A percentile compares a stretch with the other conserved stretches of the same genome.
Evolutionary conservation across 2,329 filamentous ascomycete species (phyloP).

Genomic region (Cytospora piceae): DNA sequence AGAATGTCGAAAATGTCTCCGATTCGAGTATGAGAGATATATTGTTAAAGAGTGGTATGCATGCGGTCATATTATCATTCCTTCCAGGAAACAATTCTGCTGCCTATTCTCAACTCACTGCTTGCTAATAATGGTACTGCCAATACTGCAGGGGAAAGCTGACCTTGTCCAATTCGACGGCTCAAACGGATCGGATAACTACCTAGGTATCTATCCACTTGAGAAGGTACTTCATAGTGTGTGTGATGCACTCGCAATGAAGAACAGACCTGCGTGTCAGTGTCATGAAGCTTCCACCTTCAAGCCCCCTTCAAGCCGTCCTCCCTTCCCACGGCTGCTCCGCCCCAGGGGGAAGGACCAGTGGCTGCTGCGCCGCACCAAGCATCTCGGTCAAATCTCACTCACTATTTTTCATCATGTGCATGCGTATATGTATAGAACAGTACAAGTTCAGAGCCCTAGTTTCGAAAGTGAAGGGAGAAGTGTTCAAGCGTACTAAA

Average conservation of each 20-base stretch:
- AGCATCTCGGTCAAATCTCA: neutral
- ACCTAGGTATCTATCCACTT: too few species aligned
- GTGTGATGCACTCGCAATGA: neutral
- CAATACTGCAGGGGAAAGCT: neutral
- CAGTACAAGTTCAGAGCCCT: neutral
- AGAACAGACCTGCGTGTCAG: too few species aligned
- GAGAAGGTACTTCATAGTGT: too few species aligned
- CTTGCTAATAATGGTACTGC: neutral
- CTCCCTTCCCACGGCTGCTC: neutral
- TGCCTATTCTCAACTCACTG: slow-evolving; percentile 13
- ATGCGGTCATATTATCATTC: slow-evolving; percentile 9
- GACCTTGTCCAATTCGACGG: neutral
- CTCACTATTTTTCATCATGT: neutral
- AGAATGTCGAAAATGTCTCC: too few species aligned
- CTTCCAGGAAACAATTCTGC: slow-evolving; percentile 24
- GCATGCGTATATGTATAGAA: neutral
- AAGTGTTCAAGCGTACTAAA: neutral
- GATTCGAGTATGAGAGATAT: neutral
- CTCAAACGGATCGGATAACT: neutral
- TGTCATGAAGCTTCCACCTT: too few species aligned
- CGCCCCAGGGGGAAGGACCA: neutral
- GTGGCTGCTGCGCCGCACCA: neutral
- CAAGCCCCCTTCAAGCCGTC: neutral
- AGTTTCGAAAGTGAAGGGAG: neutral
- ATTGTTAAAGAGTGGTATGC: neutral